Evolutionary conservation across 495 filamentous ascomycete species (phyloP).

Genomic region (Neurospora intermedia): DNA sequence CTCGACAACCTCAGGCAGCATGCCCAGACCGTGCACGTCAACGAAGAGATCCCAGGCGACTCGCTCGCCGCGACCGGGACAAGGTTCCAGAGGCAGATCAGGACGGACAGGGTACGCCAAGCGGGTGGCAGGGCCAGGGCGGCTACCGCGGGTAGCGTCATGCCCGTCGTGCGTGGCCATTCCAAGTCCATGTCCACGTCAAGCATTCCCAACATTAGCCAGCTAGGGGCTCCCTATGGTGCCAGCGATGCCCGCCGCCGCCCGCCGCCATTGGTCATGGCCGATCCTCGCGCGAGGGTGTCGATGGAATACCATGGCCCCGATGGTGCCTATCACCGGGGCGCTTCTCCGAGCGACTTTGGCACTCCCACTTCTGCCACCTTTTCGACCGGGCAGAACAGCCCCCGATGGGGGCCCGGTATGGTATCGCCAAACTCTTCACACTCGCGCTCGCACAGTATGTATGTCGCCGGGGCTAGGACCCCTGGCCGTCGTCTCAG

Average conservation of each 20-base stretch:
- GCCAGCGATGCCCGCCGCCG: slow-evolving; percentile 53
- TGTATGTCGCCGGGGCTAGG: slow-evolving; percentile 52
- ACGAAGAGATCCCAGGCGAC: slow-evolving; percentile 90
- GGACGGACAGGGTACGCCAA: slow-evolving; percentile 64
- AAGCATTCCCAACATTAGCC: slow-evolving; percentile 53
- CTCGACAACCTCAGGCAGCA: slow-evolving; percentile 95
- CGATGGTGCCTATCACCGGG: slow-evolving; percentile 43
- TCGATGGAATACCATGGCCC: slow-evolving; percentile 50
- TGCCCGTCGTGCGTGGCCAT: slow-evolving; percentile 62
- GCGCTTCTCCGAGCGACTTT: slow-evolving; percentile 56
- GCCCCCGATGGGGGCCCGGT: slow-evolving; percentile 55
- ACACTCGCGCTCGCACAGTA: slow-evolving; percentile 51
- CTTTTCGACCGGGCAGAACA: slow-evolving; percentile 61
- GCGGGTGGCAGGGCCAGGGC: slow-evolving; percentile 61
- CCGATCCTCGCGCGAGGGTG: slow-evolving; percentile 48
- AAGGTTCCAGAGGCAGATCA: slow-evolving; percentile 85
- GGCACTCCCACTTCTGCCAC: slow-evolving; percentile 66
- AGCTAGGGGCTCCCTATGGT: slow-evolving; percentile 61
- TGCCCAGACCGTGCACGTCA: slow-evolving; percentile 94
- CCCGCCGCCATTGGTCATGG: slow-evolving; percentile 75
- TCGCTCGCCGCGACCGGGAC: slow-evolving; percentile 91
- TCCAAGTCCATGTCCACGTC: slow-evolving; percentile 75
- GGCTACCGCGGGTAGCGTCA: slow-evolving; percentile 54
- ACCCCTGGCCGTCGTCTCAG: slow-evolving; percentile 68
- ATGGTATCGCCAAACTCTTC: slow-evolving; percentile 59